These are phyloP conservation scores for Salvia miltiorrhiza DNA, from an alignment of 257 asterid species.

Conservation along the genomic window DNA sequence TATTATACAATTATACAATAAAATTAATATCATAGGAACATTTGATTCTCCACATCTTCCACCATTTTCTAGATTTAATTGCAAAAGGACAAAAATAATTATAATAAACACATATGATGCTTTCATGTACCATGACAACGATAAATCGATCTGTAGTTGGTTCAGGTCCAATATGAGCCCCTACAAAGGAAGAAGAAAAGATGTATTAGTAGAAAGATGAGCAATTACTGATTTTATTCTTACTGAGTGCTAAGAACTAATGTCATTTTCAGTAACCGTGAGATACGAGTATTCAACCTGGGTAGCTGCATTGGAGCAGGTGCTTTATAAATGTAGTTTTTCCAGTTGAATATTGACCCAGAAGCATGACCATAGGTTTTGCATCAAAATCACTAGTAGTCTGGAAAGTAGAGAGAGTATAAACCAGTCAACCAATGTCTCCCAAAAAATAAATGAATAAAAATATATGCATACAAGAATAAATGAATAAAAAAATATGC, in stretches of 20 bases:
- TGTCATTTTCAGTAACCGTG: neutral
- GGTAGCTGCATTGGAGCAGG: slow-evolving; percentile 72
- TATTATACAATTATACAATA: neutral
- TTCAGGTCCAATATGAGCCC: slow-evolving; percentile 99
- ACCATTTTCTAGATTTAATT: slow-evolving; percentile 11
- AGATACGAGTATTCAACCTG: slow-evolving; percentile 47
- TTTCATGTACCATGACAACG: slow-evolving; percentile 70
- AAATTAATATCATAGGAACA: neutral
- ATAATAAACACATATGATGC: neutral
- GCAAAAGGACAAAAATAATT: neutral
- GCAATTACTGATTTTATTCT: neutral
- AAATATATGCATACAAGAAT: neutral
- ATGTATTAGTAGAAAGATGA: slow-evolving; percentile 6
- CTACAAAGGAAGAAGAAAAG: slow-evolving; percentile 32
- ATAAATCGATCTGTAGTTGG: slow-evolving; percentile 96
- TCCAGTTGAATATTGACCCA: slow-evolving; percentile 99
- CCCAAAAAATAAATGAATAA: neutral
- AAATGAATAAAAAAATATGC: neutral
- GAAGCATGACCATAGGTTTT: slow-evolving; percentile 96
- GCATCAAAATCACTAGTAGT: slow-evolving; percentile 89
- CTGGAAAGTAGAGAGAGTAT: slow-evolving; percentile 34
- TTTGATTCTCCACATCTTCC: neutral
- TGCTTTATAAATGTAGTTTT: slow-evolving; percentile 95
- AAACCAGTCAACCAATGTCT: slow-evolving; percentile 7
- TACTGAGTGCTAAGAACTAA: neutral